Conservation (phyloP, 345 rosid species). For the Pseudoturritis turrita region DNA sequence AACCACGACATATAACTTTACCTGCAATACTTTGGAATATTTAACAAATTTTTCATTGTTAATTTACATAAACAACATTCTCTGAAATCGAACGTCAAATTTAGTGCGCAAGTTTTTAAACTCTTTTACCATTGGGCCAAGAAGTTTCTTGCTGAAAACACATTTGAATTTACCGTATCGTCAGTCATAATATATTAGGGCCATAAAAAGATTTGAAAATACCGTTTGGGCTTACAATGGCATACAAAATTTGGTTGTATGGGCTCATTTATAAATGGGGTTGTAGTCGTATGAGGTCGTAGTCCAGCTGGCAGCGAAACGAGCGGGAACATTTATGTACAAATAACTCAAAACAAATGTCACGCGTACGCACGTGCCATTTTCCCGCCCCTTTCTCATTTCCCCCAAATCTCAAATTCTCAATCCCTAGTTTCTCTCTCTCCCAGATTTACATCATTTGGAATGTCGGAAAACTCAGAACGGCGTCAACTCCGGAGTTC, state of each 20-base stretch:
- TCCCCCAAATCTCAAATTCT: constrained; percentile 20
- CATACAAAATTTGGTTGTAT: background rate
- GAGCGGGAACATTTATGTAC: constrained; percentile 25
- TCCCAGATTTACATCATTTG: constrained; percentile 16
- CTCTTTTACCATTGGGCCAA: no score
- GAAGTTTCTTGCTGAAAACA: no score
- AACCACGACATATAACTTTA: no score
- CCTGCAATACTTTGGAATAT: no score
- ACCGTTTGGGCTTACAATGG: background rate
- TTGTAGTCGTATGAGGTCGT: background rate
- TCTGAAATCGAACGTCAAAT: no score
- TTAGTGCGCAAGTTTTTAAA: no score
- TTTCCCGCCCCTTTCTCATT: constrained; percentile 30
- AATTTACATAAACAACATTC: no score
- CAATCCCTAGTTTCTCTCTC: constrained; percentile 20
- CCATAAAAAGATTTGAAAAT: background rate
- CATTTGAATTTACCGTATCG: background rate
- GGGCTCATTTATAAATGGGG: constrained; percentile 5
- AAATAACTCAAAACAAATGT: constrained; percentile 8
- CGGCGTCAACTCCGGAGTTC: background rate
- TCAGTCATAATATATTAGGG: no score
- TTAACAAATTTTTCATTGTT: no score
- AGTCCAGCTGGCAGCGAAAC: background rate
- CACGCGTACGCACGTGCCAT: constrained; percentile 29
- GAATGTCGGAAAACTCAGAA: constrained; percentile 8